Conservation (phyloP, 208 protist species). For the Wallacemonas rigidus region DNA sequence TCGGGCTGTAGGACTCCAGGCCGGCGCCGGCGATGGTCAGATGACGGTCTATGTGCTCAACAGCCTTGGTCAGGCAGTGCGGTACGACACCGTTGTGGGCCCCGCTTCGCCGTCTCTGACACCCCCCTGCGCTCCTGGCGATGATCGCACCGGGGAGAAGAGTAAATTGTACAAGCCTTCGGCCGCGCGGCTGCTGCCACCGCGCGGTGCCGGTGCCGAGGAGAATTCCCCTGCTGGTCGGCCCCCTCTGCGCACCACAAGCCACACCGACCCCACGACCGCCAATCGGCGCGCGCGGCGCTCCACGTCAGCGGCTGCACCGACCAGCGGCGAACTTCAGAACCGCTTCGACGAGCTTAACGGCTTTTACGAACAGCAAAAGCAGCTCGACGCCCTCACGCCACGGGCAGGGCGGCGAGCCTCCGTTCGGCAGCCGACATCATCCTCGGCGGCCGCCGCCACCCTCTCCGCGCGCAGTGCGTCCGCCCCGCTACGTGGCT, state of each 20-base stretch:
- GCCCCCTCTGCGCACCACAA: neutral
- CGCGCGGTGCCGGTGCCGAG: neutral
- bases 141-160: too few relatives aligned
- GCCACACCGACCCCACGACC: slow-evolving; percentile 6
- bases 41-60: slow-evolving; percentile 1
- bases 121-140: neutral
- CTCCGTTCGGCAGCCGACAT: neutral
- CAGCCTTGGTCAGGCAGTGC: neutral
- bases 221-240: slow-evolving; percentile 10
- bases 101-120: neutral
- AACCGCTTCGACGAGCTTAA: slow-evolving; percentile 65
- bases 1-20: slow-evolving; percentile 4
- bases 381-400: slow-evolving; percentile 20
- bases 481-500: neutral
- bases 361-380: slow-evolving; percentile 58
- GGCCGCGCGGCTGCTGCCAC: neutral
- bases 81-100: neutral
- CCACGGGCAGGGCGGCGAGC: slow-evolving; percentile 13
- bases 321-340: slow-evolving; percentile 58
- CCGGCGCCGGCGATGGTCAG: neutral
- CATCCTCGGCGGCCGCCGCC: neutral
- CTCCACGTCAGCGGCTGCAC: slow-evolving; percentile 46
- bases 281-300: slow-evolving; percentile 25
- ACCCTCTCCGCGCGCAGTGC: neutral
- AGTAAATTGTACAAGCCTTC: neutral